Conservation (phyloP, 352 stramenopile species). For the Phytophthora citrophthora region DNA sequence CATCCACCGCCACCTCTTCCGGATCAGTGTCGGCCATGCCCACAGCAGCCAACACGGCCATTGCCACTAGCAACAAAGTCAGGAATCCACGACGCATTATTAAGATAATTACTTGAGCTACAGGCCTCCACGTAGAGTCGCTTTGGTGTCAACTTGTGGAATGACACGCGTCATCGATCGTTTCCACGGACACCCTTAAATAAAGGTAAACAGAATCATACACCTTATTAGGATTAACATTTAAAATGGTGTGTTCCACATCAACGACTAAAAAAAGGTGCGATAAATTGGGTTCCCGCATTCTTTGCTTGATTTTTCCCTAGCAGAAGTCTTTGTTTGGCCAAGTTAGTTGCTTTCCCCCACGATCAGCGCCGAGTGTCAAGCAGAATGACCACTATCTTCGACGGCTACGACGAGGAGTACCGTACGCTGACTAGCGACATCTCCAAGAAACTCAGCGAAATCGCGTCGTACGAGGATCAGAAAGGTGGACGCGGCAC, state of each 20-base stretch:
- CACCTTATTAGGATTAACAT: constrained; percentile 1
- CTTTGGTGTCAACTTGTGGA: constrained; percentile 23
- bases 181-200: constrained; percentile 10
- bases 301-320: constrained; percentile 35
- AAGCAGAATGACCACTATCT: constrained; percentile 85
- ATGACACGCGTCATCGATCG: constrained; percentile 32
- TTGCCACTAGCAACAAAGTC: constrained; percentile 52
- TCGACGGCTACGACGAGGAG: constrained; percentile 90
- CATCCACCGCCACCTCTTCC: constrained; percentile 44
- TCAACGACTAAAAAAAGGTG: constrained; percentile 23
- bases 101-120: not conserved
- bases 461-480: constrained; percentile 87
- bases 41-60: constrained; percentile 48
- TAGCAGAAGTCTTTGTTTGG: not conserved
- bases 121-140: not conserved
- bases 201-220: not conserved
- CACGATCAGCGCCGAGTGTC: not conserved
- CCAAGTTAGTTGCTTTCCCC: not conserved
- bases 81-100: constrained; percentile 55
- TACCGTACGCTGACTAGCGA: constrained; percentile 84
- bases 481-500: constrained; percentile 54
- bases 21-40: constrained; percentile 28
- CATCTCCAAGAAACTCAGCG: constrained; percentile 90
- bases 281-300: constrained; percentile 12
- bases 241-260: constrained; percentile 13